Percentiles rank a stretch among this genome's conserved stretches.
phyloP scores from a whole-genome alignment of 768 basidiomycete genomes.

The Lactarius vividus region DNA sequence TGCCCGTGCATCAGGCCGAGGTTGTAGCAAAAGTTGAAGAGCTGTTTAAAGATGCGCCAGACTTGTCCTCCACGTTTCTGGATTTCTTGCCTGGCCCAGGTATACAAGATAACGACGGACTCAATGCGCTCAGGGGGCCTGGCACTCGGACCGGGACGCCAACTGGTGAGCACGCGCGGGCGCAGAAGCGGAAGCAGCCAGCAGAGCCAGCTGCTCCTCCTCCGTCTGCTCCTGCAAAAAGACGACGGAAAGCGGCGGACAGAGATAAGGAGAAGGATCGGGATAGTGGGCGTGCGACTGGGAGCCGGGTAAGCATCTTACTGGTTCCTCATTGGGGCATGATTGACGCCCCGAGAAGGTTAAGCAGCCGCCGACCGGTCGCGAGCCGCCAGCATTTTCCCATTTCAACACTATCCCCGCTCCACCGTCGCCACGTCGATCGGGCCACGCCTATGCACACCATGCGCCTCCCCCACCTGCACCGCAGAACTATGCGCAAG shows the following conservation, averaged over 20 bases:
- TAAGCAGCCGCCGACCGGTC: conserved; percentile 30
- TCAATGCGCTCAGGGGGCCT: conserved; percentile 25
- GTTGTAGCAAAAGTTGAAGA: conserved; percentile 65
- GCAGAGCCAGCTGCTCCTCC: conserved; percentile 17
- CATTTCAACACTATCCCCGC: conserved; percentile 32
- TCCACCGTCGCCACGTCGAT: conserved; percentile 33
- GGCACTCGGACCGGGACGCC: conserved; percentile 27
- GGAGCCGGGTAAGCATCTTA: conserved; percentile 24
- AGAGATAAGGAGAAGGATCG: conserved; percentile 40
- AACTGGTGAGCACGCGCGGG: conserved; percentile 41
- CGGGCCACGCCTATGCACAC: conserved; percentile 23
- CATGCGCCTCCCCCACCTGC: conserved; percentile 21
- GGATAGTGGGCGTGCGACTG: conserved; percentile 23
- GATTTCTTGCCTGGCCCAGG: conserved; percentile 63
- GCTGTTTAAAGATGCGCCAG: conserved; percentile 73
- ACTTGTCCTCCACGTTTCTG: conserved; percentile 69
- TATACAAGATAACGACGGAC: conserved; percentile 8
- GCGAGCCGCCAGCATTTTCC: conserved; percentile 31
- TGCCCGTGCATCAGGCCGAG: conserved; percentile 46
- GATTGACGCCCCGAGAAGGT: conserved; percentile 26
- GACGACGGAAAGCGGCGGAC: conserved; percentile 63
- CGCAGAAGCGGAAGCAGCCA: conserved; percentile 36
- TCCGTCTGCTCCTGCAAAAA: conserved; percentile 57
- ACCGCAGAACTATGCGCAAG: conserved; percentile 6
- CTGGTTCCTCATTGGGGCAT: not conserved